phyloP scores from a whole-genome alignment of 345 rosid species.

The Eucalyptus microcorys region DNA sequence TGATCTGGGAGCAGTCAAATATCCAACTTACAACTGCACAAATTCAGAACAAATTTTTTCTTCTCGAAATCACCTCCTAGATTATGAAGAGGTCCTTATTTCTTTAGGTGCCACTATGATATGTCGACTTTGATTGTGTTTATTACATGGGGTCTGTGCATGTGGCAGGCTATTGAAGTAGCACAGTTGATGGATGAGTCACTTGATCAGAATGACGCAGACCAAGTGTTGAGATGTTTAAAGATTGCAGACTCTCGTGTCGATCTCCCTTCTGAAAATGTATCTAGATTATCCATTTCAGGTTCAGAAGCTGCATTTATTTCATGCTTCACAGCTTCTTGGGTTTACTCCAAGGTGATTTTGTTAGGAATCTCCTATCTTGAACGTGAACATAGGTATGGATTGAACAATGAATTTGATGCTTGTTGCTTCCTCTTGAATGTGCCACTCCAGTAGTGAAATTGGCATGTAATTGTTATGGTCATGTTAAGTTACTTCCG shows the following conservation, averaged over 20 bases:
- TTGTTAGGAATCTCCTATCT: constrained; percentile 78
- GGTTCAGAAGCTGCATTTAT: constrained; percentile 8
- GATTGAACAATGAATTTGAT: neutral
- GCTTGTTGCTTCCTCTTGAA: neutral
- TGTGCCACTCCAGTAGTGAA: neutral
- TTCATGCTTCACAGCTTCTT: constrained; percentile 53
- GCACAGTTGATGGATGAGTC: constrained; percentile 85
- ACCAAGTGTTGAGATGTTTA: constrained; percentile 43
- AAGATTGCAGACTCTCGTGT: constrained; percentile 49
- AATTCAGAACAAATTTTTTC: constrained; percentile 47
- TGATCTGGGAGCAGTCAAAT: constrained; percentile 76
- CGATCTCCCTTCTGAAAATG: constrained; percentile 11
- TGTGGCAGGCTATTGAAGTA: constrained; percentile 76
- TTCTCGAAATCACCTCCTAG: constrained; percentile 39
- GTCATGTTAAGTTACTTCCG: neutral
- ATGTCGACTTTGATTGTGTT: neutral
- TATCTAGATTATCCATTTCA: constrained; percentile 6
- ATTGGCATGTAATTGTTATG: neutral
- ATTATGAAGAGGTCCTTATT: constrained; percentile 78
- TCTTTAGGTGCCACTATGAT: neutral
- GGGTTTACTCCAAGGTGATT: constrained; percentile 84
- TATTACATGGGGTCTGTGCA: neutral
- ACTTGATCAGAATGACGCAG: constrained; percentile 50
- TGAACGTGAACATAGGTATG: constrained; percentile 74
- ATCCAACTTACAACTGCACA: constrained; percentile 63